Percentiles rank a stretch among this genome's conserved stretches.
Evolutionary conservation across 164 flowering plant genomes (phyloP).

Genomic region (Stephania cephalantha): DNA sequence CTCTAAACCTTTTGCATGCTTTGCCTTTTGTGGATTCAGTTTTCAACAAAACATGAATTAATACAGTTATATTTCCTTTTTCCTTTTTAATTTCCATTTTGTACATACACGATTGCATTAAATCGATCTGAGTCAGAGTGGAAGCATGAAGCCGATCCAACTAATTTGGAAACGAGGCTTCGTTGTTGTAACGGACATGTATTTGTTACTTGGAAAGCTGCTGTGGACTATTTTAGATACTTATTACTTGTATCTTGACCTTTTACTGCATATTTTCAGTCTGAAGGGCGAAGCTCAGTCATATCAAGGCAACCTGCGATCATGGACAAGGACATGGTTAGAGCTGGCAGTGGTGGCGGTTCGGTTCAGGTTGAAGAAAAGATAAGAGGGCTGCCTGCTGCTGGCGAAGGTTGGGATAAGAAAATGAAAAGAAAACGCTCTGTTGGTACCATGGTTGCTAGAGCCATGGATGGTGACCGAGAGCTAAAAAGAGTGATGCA

Average conservation of each 20-base stretch:
- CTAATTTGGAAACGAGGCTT: too few relatives aligned
- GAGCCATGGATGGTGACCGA: conserved; percentile 48
- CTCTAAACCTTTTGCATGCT: background rate
- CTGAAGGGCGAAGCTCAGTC: conserved; percentile 48
- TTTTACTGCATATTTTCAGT: conserved; percentile 31
- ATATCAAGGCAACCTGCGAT: conserved; percentile 38
- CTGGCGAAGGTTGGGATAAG: conserved; percentile 86
- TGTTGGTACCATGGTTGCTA: conserved; percentile 43
- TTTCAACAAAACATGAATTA: background rate
- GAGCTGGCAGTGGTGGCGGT: conserved; percentile 42
- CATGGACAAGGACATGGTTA: conserved; percentile 46
- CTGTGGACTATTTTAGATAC: background rate
- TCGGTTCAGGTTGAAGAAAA: conserved; percentile 66
- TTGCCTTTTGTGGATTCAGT: background rate
- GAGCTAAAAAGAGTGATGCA: conserved; percentile 50
- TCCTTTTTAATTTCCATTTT: background rate
- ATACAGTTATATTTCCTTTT: background rate
- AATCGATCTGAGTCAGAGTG: too few relatives aligned
- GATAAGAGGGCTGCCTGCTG: conserved; percentile 65
- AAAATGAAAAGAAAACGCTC: conserved; percentile 88
- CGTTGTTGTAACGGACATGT: too few relatives aligned
- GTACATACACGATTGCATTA: background rate
- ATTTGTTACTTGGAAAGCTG: background rate
- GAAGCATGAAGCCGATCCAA: too few relatives aligned
- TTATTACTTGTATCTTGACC: background rate